Base-by-base conservation (phyloP, 768 basidiomycete genomes). In the Boletus huronensis region DNA sequence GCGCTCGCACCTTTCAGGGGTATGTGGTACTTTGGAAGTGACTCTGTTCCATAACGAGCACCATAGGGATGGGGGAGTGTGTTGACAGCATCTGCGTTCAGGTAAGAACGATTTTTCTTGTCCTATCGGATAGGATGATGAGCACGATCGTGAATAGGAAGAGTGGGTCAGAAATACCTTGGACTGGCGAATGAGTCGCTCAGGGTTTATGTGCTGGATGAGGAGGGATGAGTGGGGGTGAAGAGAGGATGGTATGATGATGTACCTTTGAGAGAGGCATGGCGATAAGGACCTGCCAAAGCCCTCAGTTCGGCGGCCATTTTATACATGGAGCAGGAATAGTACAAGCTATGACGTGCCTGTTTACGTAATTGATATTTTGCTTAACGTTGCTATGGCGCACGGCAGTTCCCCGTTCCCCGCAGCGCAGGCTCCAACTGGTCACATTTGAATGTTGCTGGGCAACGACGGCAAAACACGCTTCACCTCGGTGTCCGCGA, bases 11-110 rank as follows among this genome's bases (percentile, higher is more conserved):
- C 90, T 74, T 79, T 83, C 36, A 75, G 73, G 0, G 87, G 80
- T 9, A 91, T 64, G 52, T 75, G 75, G 69, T 79, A 90, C 67
- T 88, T 91, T 16, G 88, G 88, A 49, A 90, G 71, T 19, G 85
- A 77, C n/a, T 64, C 67, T n/a, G 85, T 84, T 16, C 79, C 79
- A 65, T 88, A 89, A 41, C 84, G 81, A 19, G 78, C 80, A 23
- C 81, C 83, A 56, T 87, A 88, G 0, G 80, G 67, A 53, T 80
- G 79, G 0, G 63, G 53, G 10, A 77, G 41, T 1, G 69, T 55
- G 35, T 72, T 64, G 7, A 74, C 61, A 3, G 72, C 51, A 3
- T 66, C 66, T 14, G 69, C 63, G 40, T 72, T 75, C n/a, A 78
- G 63, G 38, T 62, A 55, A 52, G 72, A 66, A 35, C 60, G 59